Percentiles rank a stretch among this genome's conserved stretches.
Evolutionary conservation across 805 yeast genomes (phyloP).

Genomic region (Wickerhamomyces mucosus): DNA sequence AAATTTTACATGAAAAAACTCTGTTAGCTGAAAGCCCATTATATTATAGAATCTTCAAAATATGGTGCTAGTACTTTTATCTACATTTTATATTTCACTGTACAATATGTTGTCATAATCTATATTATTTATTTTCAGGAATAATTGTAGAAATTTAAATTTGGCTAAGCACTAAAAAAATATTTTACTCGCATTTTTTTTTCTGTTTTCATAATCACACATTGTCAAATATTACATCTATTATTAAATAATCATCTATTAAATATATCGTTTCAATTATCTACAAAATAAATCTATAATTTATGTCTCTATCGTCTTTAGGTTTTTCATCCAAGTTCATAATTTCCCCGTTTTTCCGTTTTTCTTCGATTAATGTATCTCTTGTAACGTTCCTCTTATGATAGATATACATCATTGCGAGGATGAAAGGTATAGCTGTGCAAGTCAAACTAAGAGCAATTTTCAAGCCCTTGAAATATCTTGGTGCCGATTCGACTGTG

Average conservation of each 20-base stretch:
- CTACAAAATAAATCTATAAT: conserved; percentile 8
- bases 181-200: too few relatives aligned
- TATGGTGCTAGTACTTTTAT: conserved; percentile 45
- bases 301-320: conserved; percentile 17
- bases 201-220: too few relatives aligned
- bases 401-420: conserved; percentile 12
- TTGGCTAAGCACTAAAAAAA: too few relatives aligned
- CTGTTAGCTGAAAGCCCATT: conserved; percentile 33
- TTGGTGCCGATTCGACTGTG: conserved; percentile 28
- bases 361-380: conserved; percentile 4
- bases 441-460: conserved; percentile 14
- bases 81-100: too few relatives aligned
- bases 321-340: conserved; percentile 9
- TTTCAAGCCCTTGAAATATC: conserved; percentile 26
- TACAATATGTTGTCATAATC: background rate
- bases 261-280: conserved; percentile 23
- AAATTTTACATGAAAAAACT: conserved; percentile 43
- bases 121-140: background rate
- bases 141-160: background rate
- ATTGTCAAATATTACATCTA: too few relatives aligned
- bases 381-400: conserved; percentile 12
- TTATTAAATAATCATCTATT: too few relatives aligned
- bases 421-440: conserved; percentile 14
- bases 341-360: conserved; percentile 7
- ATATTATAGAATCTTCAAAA: conserved; percentile 32